phyloP scores from a whole-genome alignment of 768 basidiomycete genomes.

The Leccinum uliginosum region DNA sequence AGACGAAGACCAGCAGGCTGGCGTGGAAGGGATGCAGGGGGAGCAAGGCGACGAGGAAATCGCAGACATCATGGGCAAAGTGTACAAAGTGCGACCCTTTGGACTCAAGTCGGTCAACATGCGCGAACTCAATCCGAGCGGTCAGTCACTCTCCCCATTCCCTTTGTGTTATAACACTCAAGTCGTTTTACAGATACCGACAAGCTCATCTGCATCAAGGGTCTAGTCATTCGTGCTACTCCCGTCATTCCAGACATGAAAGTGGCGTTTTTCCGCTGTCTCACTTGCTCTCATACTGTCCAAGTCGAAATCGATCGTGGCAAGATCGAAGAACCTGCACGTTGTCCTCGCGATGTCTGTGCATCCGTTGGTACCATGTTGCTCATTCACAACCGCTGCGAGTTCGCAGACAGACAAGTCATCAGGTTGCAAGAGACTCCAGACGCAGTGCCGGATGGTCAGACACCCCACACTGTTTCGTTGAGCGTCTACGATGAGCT shows the following conservation, averaged over 20 bases:
- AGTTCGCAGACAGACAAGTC: conserved; percentile 94
- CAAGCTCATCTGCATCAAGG: conserved; percentile 94
- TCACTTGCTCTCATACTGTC: conserved; percentile 93
- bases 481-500: conserved; percentile 98
- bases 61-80: conserved; percentile 78
- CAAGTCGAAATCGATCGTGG: conserved; percentile 98
- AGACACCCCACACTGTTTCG: conserved; percentile 96
- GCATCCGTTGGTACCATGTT: conserved; percentile 85
- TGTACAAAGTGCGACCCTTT: conserved; percentile 93
- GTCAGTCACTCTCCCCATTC: conserved; percentile 37
- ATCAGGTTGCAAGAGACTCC: conserved; percentile 96
- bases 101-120: conserved; percentile 84
- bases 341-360: conserved; percentile 93
- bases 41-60: conserved; percentile 78
- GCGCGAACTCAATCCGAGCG: conserved; percentile 91
- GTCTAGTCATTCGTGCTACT: conserved; percentile 94
- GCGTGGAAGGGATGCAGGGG: conserved; percentile 71
- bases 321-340: conserved; percentile 88
- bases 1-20: conserved; percentile 71
- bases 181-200: conserved; percentile 72
- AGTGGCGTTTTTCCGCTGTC: conserved; percentile 95
- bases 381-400: conserved; percentile 94
- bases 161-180: neutral
- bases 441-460: conserved; percentile 95
- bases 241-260: conserved; percentile 99